Conservation (phyloP, 495 filamentous ascomycete genomes). For the Lepidopterella palustris region DNA sequence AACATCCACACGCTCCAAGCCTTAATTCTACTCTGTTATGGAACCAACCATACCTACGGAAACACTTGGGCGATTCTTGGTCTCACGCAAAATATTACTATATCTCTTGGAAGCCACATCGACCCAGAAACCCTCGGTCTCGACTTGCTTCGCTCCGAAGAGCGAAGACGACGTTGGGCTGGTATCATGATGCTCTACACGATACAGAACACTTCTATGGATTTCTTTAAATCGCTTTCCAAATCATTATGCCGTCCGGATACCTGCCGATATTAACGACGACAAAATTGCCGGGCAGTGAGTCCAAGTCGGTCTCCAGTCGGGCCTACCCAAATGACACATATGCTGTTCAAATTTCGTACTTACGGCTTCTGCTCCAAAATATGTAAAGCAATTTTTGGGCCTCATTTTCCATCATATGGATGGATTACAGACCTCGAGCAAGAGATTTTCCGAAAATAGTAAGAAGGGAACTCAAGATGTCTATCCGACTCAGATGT, state of each 20-base stretch:
- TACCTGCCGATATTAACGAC: conserved; percentile 19
- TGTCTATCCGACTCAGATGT: conserved; percentile 34
- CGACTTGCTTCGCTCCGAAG: conserved; percentile 42
- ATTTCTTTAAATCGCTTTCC: conserved; percentile 20
- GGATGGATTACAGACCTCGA: conserved; percentile 35
- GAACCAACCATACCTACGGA: conserved; percentile 39
- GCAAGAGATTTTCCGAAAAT: conserved; percentile 37
- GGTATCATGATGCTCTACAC: conserved; percentile 44
- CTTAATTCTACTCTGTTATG: conserved; percentile 43
- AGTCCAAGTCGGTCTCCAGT: conserved; percentile 15
- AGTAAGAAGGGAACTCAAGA: conserved; percentile 38
- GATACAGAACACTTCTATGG: conserved; percentile 38
- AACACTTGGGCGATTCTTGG: conserved; percentile 42
- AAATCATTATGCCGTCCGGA: conserved; percentile 32
- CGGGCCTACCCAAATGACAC: conserved; percentile 47
- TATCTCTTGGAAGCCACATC: conserved; percentile 45
- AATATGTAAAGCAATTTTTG: conserved; percentile 42
- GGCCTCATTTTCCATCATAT: conserved; percentile 30
- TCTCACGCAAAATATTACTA: conserved; percentile 44
- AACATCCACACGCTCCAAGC: conserved; percentile 46
- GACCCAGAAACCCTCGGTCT: conserved; percentile 43
- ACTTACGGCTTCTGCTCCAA: conserved; percentile 40
- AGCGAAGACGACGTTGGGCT: conserved; percentile 44
- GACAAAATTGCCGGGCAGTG: conserved; percentile 21
- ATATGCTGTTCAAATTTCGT: conserved; percentile 42